Percentiles rank a stretch among this genome's conserved stretches.
phyloP scores from a whole-genome alignment of 2,329 filamentous ascomycete species.

The Botrytis aclada region DNA sequence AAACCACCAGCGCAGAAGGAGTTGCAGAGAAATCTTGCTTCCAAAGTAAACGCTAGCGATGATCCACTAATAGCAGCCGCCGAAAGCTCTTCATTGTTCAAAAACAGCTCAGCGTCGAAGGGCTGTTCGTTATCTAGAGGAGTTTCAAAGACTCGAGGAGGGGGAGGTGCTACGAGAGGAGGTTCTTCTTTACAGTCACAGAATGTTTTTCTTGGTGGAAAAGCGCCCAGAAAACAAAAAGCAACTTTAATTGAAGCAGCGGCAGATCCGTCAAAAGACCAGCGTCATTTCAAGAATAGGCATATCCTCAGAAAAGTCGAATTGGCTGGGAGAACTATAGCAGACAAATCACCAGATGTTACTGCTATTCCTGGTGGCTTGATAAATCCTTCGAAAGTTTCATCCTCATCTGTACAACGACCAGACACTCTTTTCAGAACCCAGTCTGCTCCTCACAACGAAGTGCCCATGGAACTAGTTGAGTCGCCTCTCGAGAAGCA shows the following conservation, averaged over 20 bases:
- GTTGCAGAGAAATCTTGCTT: not conserved
- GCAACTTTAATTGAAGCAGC: slow-evolving; percentile 30
- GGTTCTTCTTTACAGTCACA: slow-evolving; percentile 18
- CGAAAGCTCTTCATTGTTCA: not conserved
- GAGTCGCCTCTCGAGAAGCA: not conserved
- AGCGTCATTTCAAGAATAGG: slow-evolving; percentile 43
- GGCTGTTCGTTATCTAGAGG: not conserved
- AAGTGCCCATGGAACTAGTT: not conserved
- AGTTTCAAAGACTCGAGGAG: not conserved
- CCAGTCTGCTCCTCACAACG: not conserved
- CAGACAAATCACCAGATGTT: slow-evolving; percentile 43
- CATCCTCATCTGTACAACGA: slow-evolving; percentile 18
- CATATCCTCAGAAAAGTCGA: slow-evolving; percentile 43
- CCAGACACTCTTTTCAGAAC: slow-evolving; percentile 23
- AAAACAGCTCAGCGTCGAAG: not conserved
- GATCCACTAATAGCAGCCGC: not conserved
- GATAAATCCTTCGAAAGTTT: slow-evolving; percentile 27
- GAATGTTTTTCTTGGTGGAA: slow-evolving; percentile 30
- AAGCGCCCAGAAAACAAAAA: slow-evolving; percentile 21
- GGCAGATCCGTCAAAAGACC: slow-evolving; percentile 42
- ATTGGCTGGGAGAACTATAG: slow-evolving; percentile 44
- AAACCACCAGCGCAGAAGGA: not conserved
- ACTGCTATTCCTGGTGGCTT: slow-evolving; percentile 34
- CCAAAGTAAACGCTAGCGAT: not conserved
- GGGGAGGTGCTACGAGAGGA: slow-evolving; percentile 29